A percentile compares a stretch with the other conserved stretches of the same genome.
Evolutionary conservation across 441 rosid species (phyloP).

Genomic region (Gossypium davidsonii): DNA sequence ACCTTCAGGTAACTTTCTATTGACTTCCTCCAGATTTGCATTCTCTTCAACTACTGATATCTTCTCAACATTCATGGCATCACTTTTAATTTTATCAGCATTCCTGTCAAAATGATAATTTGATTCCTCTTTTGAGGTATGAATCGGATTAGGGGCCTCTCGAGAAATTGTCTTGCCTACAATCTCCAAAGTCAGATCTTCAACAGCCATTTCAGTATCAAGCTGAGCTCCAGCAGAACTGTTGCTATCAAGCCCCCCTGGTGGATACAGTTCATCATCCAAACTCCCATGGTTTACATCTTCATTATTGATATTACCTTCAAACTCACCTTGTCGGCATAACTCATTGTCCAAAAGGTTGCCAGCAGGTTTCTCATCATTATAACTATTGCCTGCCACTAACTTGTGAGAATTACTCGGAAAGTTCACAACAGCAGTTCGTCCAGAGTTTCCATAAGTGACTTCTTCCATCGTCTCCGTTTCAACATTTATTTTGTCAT

Average conservation of each 20-base stretch:
- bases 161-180: neutral
- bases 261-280: constrained; percentile 1
- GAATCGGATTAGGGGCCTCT: neutral
- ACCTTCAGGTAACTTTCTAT: constrained; percentile 21
- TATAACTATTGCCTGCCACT: constrained; percentile 16
- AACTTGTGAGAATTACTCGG: constrained; percentile 1
- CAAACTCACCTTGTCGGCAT: neutral
- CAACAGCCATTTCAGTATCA: neutral
- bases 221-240: neutral
- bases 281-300: neutral
- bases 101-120: neutral
- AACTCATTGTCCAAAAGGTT: constrained; percentile 21
- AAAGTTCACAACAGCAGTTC: constrained; percentile 6
- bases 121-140: constrained; percentile 1
- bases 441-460: constrained; percentile 3
- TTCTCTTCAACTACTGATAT: constrained; percentile 3
- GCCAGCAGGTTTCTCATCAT: constrained; percentile 24
- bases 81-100: neutral
- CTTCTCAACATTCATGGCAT: neutral
- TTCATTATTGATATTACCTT: neutral
- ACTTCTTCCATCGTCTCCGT: constrained; percentile 20
- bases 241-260: neutral
- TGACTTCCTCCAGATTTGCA: constrained; percentile 21
- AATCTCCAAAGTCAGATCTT: neutral
- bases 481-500: constrained; percentile 23